Conservation (phyloP, 306 rosid species). For the Parietaria judaica region DNA sequence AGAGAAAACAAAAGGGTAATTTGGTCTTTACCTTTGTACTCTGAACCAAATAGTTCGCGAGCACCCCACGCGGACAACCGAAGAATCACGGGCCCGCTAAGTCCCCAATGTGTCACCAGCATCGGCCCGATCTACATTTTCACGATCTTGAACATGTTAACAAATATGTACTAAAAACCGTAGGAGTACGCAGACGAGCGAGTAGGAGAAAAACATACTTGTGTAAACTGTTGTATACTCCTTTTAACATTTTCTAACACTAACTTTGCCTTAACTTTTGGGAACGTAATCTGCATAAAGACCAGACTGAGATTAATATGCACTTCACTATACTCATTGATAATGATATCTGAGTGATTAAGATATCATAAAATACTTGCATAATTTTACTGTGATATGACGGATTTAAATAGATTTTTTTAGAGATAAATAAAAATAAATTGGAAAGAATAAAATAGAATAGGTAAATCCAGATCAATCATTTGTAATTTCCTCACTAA, state of each 20-base stretch:
- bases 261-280: slow-evolving; percentile 69
- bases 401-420: neutral
- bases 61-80: slow-evolving; percentile 97
- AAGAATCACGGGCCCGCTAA: slow-evolving; percentile 90
- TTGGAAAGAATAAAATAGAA: too few species aligned
- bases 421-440: neutral
- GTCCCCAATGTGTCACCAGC: slow-evolving; percentile 95
- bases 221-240: slow-evolving; percentile 69
- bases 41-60: slow-evolving; percentile 56
- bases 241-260: slow-evolving; percentile 47
- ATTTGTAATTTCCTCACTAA: neutral
- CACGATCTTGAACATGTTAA: slow-evolving; percentile 6
- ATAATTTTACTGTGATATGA: neutral
- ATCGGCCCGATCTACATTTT: slow-evolving; percentile 69
- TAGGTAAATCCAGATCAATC: too few species aligned
- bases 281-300: slow-evolving; percentile 59
- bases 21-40: slow-evolving; percentile 49
- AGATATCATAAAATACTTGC: neutral
- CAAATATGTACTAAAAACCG: slow-evolving; percentile 10
- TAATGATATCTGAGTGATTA: slow-evolving; percentile 1
- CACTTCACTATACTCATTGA: slow-evolving; percentile 7
- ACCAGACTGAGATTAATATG: neutral
- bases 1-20: neutral
- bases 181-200: neutral
- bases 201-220: slow-evolving; percentile 36